These are phyloP conservation scores for Phytophthora palmivora DNA, from an alignment of 352 stramenopile species.

Conservation along the genomic window DNA sequence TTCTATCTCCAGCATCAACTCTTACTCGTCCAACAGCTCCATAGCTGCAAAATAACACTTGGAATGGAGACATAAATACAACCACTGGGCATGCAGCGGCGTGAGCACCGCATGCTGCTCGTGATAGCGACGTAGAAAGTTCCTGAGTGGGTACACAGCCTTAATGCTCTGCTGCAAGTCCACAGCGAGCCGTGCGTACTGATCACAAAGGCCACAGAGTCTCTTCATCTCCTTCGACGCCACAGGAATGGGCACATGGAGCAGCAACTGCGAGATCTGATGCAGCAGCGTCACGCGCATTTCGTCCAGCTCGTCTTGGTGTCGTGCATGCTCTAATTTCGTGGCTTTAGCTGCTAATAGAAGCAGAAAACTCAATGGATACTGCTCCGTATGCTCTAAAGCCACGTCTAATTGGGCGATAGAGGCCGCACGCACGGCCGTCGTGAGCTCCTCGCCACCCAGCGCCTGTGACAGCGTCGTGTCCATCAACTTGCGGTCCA, in stretches of 20 bases:
- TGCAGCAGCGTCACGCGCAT: conserved; percentile 36
- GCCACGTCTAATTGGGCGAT: conserved; percentile 66
- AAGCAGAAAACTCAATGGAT: conserved; percentile 41
- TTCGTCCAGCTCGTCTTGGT: conserved; percentile 27
- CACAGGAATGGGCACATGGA: conserved; percentile 51
- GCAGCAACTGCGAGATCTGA: conserved; percentile 65
- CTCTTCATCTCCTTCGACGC: conserved; percentile 67
- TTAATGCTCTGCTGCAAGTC: conserved; percentile 66
- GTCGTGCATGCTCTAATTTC: conserved; percentile 59
- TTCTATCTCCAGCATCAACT: not conserved
- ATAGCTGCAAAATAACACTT: conserved; percentile 82
- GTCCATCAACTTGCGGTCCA: conserved; percentile 62
- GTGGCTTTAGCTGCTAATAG: conserved; percentile 60
- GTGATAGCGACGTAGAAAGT: conserved; percentile 70
- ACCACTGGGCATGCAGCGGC: conserved; percentile 72
- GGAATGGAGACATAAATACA: conserved; percentile 82
- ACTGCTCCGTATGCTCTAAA: conserved; percentile 58
- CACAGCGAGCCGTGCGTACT: conserved; percentile 56
- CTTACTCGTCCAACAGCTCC: conserved; percentile 75
- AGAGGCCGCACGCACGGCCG: conserved; percentile 55
- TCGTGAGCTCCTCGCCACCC: conserved; percentile 48
- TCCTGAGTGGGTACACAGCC: conserved; percentile 73
- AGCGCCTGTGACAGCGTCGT: conserved; percentile 50
- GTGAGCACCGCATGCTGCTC: conserved; percentile 67
- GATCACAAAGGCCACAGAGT: conserved; percentile 59